Percentiles rank a stretch among this genome's conserved stretches.
These are phyloP conservation scores for Hibiscus tridactylites DNA, from an alignment of 345 rosid genomes.

Conservation along the genomic window DNA sequence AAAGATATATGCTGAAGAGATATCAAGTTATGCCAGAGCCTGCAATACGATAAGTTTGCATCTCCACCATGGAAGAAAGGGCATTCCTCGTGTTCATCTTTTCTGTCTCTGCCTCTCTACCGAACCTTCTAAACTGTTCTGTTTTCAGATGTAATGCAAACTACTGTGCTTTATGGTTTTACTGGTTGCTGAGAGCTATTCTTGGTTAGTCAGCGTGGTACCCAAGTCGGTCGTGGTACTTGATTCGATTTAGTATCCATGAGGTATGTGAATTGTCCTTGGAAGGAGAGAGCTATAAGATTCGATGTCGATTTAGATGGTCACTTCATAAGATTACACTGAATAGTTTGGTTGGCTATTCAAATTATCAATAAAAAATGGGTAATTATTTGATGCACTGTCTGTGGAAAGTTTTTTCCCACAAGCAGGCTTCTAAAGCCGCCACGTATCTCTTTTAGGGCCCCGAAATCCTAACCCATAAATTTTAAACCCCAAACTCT, in stretches of 20 bases:
- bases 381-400: too few species aligned
- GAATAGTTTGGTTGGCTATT: background rate
- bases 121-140: too few species aligned
- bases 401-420: too few species aligned
- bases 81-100: background rate
- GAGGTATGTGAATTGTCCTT: too few species aligned
- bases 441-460: too few species aligned
- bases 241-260: background rate
- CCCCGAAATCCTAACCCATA: too few species aligned
- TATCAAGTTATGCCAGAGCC: background rate
- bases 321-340: background rate
- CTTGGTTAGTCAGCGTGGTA: background rate
- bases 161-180: background rate
- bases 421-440: too few species aligned
- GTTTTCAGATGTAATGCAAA: background rate
- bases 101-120: background rate
- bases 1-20: background rate
- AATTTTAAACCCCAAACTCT: too few species aligned
- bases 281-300: background rate
- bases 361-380: background rate
- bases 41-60: background rate
- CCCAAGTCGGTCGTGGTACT: background rate
- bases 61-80: background rate
- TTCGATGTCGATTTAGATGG: background rate
- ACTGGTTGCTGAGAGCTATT: background rate